These are phyloP conservation scores for Scutellaria minor DNA, from an alignment of 257 asterid species.

Conservation along the genomic window DNA sequence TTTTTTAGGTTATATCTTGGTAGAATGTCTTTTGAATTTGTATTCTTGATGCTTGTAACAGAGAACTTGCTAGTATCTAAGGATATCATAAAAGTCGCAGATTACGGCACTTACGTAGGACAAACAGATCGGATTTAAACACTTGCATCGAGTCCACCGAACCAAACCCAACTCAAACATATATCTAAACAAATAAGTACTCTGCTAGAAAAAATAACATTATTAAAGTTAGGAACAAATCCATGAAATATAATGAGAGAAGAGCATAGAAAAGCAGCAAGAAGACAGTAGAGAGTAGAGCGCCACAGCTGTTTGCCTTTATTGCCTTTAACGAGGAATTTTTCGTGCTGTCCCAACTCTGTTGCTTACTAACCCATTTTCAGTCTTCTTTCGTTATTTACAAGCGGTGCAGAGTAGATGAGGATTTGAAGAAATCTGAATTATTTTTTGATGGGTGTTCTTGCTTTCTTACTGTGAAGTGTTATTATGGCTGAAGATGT, in stretches of 20 bases:
- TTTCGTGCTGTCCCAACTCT: neutral
- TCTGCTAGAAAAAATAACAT: too few relatives aligned
- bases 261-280: too few relatives aligned
- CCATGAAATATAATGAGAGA: too few relatives aligned
- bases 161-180: too few relatives aligned
- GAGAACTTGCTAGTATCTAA: slow-evolving; percentile 58
- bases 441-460: slow-evolving; percentile 31
- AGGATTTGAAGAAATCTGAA: slow-evolving; percentile 38
- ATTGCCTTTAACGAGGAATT: slow-evolving; percentile 47
- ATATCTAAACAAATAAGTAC: too few relatives aligned
- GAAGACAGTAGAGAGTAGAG: neutral
- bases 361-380: neutral
- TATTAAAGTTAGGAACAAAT: too few relatives aligned
- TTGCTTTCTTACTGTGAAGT: slow-evolving; percentile 31
- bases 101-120: too few relatives aligned
- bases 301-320: slow-evolving; percentile 44
- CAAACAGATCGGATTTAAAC: too few relatives aligned
- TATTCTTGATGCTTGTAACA: slow-evolving; percentile 25
- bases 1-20: neutral
- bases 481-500: slow-evolving; percentile 65
- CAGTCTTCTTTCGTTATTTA: slow-evolving; percentile 1
- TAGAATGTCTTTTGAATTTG: neutral
- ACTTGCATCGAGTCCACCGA: too few relatives aligned
- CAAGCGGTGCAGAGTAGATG: slow-evolving; percentile 5
- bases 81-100: slow-evolving; percentile 59